Base-by-base conservation (phyloP, 345 rosid genomes). In the Trapa incisa region DNA sequence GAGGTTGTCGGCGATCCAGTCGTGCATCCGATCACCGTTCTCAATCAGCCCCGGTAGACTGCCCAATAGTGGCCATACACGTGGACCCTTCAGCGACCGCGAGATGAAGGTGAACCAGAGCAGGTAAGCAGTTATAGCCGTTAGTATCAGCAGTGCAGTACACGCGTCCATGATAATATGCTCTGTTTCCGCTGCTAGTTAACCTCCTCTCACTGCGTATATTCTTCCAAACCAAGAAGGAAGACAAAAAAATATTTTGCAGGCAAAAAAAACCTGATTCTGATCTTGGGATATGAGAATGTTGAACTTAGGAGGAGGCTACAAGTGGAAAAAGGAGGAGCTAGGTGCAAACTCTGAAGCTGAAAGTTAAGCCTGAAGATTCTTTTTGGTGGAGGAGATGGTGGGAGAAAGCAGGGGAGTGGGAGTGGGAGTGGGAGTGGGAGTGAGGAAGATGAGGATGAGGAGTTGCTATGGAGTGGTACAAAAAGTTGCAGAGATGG, bases 1-100 rank as follows among this genome's bases (percentile, higher is more conserved):
- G 39, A 91, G 97, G 74, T 89, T 94, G 78, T 91, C 96, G 75
- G 83, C 80, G 85, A 94, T 94, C 99, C 97, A 94, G 74, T 94
- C 99, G 57, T 91, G 99, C 88, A 94, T 65, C 53, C 97, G 86
- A 68, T 91, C 97, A 66, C 85, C 81, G 43, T 94, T 94, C 82
- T 89, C 88, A 62, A 94, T 84, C 67, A 94, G 72, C 12, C 96
- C 97, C 1, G 99, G 97, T 5, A 94, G 91, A 75, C 97, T 94
- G 39, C 99, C 99, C 73, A 91, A 61, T 37, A 94, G 56, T 3
- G 96, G 93, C 95, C 96, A 91, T 33, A 91, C 99, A 67, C 91
- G 86, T 65, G 97, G 99, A 74, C 97, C 99, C 67, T 76, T 82
- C 9, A 86, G 69, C 13, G 89, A 78, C 76, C 97, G 95, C 14